phyloP scores from a whole-genome alignment of 192 early-diverging fungal genomes.

The Thoreauomyces humboldtii region DNA sequence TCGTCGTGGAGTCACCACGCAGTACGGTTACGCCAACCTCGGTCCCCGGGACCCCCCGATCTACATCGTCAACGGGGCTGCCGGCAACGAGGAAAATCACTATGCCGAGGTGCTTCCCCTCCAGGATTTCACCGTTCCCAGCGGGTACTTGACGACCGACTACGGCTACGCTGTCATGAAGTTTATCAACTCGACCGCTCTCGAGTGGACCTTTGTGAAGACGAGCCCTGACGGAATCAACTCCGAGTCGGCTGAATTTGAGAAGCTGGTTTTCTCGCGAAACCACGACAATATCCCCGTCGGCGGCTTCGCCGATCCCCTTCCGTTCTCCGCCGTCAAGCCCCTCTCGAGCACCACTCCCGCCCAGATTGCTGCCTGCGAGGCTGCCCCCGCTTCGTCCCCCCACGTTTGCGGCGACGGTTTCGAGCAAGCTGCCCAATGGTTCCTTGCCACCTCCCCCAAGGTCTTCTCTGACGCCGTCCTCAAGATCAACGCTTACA shows the following conservation, averaged over 20 bases:
- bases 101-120: neutral
- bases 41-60: neutral
- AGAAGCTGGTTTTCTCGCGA: neutral
- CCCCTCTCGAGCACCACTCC: neutral
- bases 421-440: neutral
- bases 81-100: neutral
- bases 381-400: neutral
- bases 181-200: neutral
- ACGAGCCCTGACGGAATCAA: neutral
- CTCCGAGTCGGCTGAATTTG: neutral
- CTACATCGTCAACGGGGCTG: constrained; percentile 1
- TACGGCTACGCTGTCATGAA: neutral
- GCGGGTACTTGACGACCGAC: neutral
- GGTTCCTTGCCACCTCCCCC: neutral
- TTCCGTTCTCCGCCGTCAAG: neutral
- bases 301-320: neutral
- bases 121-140: neutral
- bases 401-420: neutral
- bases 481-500: neutral
- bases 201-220: constrained; percentile 2
- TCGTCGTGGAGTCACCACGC: neutral
- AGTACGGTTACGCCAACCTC: constrained; percentile 3
- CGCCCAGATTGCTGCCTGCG: neutral
- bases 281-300: neutral
- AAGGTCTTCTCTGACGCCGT: neutral